Evolutionary conservation across 345 rosid genomes (phyloP).

Genomic region (Mercurialis annua): DNA sequence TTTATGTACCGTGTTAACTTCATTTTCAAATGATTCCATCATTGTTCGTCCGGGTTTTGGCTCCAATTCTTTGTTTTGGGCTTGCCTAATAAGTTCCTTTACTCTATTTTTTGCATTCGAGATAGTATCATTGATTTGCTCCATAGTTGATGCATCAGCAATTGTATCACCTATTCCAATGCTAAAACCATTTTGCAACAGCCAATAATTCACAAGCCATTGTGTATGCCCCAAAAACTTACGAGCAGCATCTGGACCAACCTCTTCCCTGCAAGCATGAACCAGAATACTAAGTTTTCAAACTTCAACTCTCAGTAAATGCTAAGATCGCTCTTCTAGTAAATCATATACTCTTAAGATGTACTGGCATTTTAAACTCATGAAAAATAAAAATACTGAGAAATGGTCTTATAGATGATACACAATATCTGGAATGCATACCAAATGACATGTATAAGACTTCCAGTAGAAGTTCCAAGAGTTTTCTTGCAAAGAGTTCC

Average conservation of each 20-base stretch:
- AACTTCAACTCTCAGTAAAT: neutral
- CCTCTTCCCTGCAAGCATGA: constrained; percentile 73
- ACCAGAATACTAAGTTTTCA: neutral
- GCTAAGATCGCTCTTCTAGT: neutral
- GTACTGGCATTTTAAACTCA: neutral
- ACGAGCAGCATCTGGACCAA: constrained; percentile 99
- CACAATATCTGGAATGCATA: constrained; percentile 25
- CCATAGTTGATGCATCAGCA: constrained; percentile 96
- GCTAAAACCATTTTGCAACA: constrained; percentile 88
- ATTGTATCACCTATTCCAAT: constrained; percentile 99
- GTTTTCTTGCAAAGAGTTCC: constrained; percentile 99
- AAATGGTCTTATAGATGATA: neutral
- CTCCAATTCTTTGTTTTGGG: constrained; percentile 70
- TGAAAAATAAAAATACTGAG: neutral
- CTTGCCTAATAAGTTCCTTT: constrained; percentile 63
- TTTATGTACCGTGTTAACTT: constrained; percentile 76
- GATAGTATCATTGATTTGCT: constrained; percentile 83
- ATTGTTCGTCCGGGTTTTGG: constrained; percentile 96
- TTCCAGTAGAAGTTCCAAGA: constrained; percentile 85
- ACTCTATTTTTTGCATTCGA: constrained; percentile 76
- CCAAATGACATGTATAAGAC: constrained; percentile 97
- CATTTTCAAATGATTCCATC: constrained; percentile 96
- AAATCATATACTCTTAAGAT: neutral
- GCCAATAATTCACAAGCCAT: constrained; percentile 99
- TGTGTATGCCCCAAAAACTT: constrained; percentile 98